A percentile compares a stretch with the other conserved stretches of the same genome.
These are phyloP conservation scores for Daphne laureola DNA, from an alignment of 441 rosid species.

Conservation along the genomic window DNA sequence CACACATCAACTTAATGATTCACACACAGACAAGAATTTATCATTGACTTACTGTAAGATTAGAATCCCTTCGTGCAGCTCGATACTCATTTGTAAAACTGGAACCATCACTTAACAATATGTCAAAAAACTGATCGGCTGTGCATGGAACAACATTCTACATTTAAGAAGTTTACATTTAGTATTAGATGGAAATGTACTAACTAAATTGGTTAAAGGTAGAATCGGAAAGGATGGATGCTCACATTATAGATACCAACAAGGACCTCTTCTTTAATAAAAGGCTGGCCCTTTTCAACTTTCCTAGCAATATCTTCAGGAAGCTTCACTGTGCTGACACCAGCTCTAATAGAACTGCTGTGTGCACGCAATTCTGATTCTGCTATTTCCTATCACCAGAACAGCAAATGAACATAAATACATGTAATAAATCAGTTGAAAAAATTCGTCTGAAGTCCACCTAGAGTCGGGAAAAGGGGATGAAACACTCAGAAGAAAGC, in stretches of 20 bases:
- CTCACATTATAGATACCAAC: slow-evolving; percentile 62
- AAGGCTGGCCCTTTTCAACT: slow-evolving; percentile 58
- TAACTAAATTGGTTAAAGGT: neutral
- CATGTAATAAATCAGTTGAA: too few species aligned
- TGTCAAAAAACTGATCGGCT: slow-evolving; percentile 56
- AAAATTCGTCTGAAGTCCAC: neutral
- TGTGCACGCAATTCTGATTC: slow-evolving; percentile 92
- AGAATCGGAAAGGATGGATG: slow-evolving; percentile 8
- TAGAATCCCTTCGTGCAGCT: slow-evolving; percentile 65
- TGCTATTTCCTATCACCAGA: slow-evolving; percentile 55
- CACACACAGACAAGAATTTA: neutral
- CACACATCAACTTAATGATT: too few species aligned
- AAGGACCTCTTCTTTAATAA: slow-evolving; percentile 85
- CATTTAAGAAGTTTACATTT: slow-evolving; percentile 19
- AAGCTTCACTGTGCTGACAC: slow-evolving; percentile 28
- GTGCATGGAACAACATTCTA: slow-evolving; percentile 76
- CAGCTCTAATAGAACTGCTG: slow-evolving; percentile 77
- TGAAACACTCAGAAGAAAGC: neutral
- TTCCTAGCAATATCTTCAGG: slow-evolving; percentile 39
- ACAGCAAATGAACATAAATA: slow-evolving; percentile 1
- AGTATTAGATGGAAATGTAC: slow-evolving; percentile 10
- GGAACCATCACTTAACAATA: slow-evolving; percentile 66
- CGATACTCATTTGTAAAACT: slow-evolving; percentile 62
- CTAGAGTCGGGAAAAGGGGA: slow-evolving; percentile 1
- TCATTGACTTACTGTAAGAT: slow-evolving; percentile 57